Conservation (phyloP, 768 basidiomycete genomes). For the Phaeotremella skinneri region DNA sequence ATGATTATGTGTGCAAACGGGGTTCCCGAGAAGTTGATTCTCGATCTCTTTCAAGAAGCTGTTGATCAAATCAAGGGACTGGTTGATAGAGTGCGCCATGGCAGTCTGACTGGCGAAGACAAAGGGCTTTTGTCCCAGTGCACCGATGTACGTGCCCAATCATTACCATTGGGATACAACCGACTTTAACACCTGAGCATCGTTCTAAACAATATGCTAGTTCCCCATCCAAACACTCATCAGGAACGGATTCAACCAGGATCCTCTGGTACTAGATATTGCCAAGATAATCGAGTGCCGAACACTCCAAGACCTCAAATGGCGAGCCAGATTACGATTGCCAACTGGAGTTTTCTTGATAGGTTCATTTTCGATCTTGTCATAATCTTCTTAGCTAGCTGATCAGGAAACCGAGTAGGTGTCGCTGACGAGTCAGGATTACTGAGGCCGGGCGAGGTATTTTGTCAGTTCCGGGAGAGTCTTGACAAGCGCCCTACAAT, state of each 20-base stretch:
- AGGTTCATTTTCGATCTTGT: constrained; percentile 35
- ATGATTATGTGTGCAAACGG: constrained; percentile 46
- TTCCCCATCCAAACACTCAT: constrained; percentile 43
- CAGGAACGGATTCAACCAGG: constrained; percentile 40
- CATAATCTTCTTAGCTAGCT: neutral
- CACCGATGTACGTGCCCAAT: constrained; percentile 25
- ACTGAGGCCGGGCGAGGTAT: constrained; percentile 43
- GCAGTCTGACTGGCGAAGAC: constrained; percentile 28
- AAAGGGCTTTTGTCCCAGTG: constrained; percentile 25
- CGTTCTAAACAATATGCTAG: constrained; percentile 13
- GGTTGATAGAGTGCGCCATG: constrained; percentile 22
- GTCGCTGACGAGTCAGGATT: constrained; percentile 47
- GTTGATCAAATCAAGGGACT: constrained; percentile 40
- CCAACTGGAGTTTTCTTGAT: constrained; percentile 47
- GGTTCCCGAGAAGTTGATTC: constrained; percentile 36
- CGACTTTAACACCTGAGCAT: neutral
- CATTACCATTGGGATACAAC: neutral
- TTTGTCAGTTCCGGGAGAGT: constrained; percentile 46
- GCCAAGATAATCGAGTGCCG: constrained; percentile 44
- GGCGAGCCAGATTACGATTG: constrained; percentile 45
- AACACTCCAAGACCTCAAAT: constrained; percentile 48
- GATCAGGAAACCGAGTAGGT: constrained; percentile 20
- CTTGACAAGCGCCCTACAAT: constrained; percentile 21
- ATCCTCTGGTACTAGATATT: constrained; percentile 46
- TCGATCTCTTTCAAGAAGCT: constrained; percentile 43